These are phyloP conservation scores for Lentinula boryana DNA, from an alignment of 768 basidiomycete genomes.

Conservation along the genomic window DNA sequence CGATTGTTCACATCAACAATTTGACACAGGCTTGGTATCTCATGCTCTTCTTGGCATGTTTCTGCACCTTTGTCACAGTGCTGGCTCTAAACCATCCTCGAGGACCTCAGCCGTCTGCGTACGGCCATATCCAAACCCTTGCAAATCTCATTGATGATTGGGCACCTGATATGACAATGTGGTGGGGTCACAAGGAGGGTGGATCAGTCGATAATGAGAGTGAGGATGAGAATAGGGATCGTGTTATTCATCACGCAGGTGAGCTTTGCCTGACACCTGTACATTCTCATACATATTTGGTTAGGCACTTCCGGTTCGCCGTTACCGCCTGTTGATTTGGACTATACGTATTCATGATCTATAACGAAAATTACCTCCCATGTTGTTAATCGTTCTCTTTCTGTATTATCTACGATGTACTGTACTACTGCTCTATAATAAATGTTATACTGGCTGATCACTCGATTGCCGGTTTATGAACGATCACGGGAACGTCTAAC, in stretches of 20 bases:
- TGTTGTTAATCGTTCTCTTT: too few relatives aligned
- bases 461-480: too few relatives aligned
- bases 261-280: not conserved
- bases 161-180: conserved; percentile 17
- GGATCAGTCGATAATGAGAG: not conserved
- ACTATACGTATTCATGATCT: not conserved
- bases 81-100: not conserved
- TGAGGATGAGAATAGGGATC: not conserved
- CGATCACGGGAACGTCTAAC: too few relatives aligned
- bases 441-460: too few relatives aligned
- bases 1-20: not conserved
- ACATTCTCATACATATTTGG: too few relatives aligned
- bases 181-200: conserved; percentile 17
- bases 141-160: conserved; percentile 29
- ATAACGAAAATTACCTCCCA: too few relatives aligned
- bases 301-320: not conserved
- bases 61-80: not conserved
- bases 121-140: conserved; percentile 26
- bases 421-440: too few relatives aligned
- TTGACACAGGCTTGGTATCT: not conserved
- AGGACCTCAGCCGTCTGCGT: conserved; percentile 20
- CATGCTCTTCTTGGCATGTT: not conserved
- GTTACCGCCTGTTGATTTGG: not conserved
- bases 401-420: too few relatives aligned
- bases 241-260: not conserved